phyloP scores from a whole-genome alignment of 352 stramenopile genomes.

The Blastocystis sp. region DNA sequence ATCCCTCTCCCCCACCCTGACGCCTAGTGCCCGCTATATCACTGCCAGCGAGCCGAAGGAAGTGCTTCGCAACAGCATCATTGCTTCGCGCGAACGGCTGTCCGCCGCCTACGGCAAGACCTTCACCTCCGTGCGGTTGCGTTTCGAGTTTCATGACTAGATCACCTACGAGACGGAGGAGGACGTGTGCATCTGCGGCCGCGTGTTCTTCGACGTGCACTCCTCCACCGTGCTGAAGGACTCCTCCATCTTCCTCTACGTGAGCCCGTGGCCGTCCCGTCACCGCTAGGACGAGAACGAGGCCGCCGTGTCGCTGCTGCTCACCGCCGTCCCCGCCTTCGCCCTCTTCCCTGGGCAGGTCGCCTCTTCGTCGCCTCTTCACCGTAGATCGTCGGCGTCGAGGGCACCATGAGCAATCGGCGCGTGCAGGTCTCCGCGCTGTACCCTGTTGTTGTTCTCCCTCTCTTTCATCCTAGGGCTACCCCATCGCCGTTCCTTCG shows the following conservation, averaged over 20 bases:
- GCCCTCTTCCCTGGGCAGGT: conserved; percentile 39
- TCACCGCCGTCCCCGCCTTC: conserved; percentile 2
- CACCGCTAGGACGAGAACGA: conserved; percentile 44
- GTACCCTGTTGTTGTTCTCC: not conserved
- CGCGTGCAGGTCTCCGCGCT: not conserved
- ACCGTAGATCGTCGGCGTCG: conserved; percentile 17
- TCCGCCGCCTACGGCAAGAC: conserved; percentile 20
- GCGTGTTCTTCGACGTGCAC: conserved; percentile 21
- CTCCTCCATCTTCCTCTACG: conserved; percentile 27
- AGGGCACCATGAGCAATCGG: conserved; percentile 57
- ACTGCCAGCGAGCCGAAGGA: not conserved
- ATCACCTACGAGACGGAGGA: conserved; percentile 46
- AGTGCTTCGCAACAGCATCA: not conserved
- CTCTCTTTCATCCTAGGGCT: not conserved
- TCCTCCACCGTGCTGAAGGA: not conserved
- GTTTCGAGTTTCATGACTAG: not conserved
- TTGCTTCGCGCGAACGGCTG: not conserved
- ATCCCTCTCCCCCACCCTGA: not conserved
- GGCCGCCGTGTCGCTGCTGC: conserved; percentile 14
- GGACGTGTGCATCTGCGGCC: conserved; percentile 16
- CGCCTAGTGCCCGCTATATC: not conserved
- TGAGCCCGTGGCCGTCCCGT: not conserved
- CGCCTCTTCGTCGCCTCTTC: not conserved
- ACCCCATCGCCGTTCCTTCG: not conserved
- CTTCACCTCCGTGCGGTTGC: conserved; percentile 30